Conservation (phyloP, 2,329 filamentous ascomycete genomes). For the Aureobasidium sp. region DNA sequence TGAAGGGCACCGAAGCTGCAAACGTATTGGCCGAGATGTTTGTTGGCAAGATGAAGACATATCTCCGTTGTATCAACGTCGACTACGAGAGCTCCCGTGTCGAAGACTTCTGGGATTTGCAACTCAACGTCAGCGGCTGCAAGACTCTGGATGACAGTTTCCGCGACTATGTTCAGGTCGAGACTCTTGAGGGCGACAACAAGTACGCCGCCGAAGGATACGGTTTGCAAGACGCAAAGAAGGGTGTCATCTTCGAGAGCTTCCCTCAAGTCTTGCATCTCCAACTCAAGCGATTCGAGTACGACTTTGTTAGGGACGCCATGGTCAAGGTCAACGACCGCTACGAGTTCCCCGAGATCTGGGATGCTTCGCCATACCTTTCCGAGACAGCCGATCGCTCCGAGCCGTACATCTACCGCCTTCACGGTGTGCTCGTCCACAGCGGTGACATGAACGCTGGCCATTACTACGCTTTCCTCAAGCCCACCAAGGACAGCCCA, state of each 20-base stretch:
- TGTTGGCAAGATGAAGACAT: slow-evolving; percentile 96
- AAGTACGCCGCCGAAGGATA: slow-evolving; percentile 92
- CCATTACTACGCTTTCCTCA: slow-evolving; percentile 96
- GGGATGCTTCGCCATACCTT: slow-evolving; percentile 80
- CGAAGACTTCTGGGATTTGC: slow-evolving; percentile 98
- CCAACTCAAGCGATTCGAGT: slow-evolving; percentile 95
- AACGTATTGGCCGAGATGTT: slow-evolving; percentile 86
- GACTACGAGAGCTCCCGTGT: slow-evolving; percentile 92
- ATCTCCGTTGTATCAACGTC: slow-evolving; percentile 97
- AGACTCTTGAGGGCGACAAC: slow-evolving; percentile 96
- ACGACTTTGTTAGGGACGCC: slow-evolving; percentile 88
- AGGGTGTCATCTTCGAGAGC: slow-evolving; percentile 92
- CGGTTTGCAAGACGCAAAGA: slow-evolving; percentile 92
- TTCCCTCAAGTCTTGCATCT: slow-evolving; percentile 92
- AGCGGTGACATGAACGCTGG: slow-evolving; percentile 94
- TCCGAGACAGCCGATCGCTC: slow-evolving; percentile 78
- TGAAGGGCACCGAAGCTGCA: slow-evolving; percentile 92
- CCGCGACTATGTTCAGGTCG: slow-evolving; percentile 90
- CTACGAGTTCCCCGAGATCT: slow-evolving; percentile 78
- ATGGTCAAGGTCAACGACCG: slow-evolving; percentile 99
- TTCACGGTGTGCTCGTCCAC: slow-evolving; percentile 93
- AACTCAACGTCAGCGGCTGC: slow-evolving; percentile 92
- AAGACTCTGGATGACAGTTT: slow-evolving; percentile 91
- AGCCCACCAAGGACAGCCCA: slow-evolving; percentile 83
- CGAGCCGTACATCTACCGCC: slow-evolving; percentile 82